Conservation (phyloP, 345 rosid species). For the Eucalyptus leucophloia region DNA sequence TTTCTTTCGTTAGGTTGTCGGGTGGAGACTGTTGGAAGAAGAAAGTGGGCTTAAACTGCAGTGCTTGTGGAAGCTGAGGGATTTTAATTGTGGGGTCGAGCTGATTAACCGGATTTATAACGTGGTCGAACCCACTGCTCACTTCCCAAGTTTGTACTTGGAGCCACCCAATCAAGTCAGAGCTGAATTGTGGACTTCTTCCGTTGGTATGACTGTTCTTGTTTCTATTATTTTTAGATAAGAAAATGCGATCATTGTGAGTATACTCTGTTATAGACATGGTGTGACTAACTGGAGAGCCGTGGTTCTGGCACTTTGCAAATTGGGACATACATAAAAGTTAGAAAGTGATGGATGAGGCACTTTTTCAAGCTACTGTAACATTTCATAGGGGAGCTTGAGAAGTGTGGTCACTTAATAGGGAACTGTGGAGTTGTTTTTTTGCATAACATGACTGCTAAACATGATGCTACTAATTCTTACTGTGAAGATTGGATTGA, state of each 20-base stretch:
- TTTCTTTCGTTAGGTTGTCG: slow-evolving; percentile 39
- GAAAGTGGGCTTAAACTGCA: slow-evolving; percentile 60
- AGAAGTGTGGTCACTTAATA: neutral
- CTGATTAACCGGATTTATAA: slow-evolving; percentile 68
- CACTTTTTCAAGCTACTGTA: neutral
- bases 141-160: slow-evolving; percentile 71
- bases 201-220: slow-evolving; percentile 35
- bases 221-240: neutral
- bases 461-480: neutral
- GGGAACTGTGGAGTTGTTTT: neutral
- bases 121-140: slow-evolving; percentile 49
- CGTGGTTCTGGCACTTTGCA: neutral
- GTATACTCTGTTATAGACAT: neutral
- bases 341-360: neutral
- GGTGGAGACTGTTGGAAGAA: slow-evolving; percentile 84
- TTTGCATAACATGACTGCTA: neutral
- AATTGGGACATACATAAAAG: neutral
- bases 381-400: neutral
- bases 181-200: slow-evolving; percentile 76
- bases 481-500: neutral
- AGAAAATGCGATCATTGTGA: neutral
- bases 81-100: slow-evolving; percentile 66
- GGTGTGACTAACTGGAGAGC: neutral
- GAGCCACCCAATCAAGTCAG: slow-evolving; percentile 68
- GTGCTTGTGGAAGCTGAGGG: slow-evolving; percentile 86